Conservation (phyloP, 495 filamentous ascomycete species). For the Geopyxis carbonaria region DNA sequence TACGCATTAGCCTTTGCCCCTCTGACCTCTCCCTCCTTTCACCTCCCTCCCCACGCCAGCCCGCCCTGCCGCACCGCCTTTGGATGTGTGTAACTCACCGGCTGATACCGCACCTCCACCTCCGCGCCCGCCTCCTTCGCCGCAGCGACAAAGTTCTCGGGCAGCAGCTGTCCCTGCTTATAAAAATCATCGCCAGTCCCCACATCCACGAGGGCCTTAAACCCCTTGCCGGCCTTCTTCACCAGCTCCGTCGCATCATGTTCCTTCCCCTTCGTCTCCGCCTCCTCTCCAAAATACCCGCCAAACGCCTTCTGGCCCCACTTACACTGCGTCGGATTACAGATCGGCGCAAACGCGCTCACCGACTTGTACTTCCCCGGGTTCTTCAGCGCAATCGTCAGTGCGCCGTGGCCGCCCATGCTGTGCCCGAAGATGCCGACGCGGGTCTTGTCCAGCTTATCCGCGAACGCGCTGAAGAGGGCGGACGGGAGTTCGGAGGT, state of each 20-base stretch:
- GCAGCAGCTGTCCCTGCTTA: slow-evolving; percentile 77
- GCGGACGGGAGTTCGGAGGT: slow-evolving; percentile 60
- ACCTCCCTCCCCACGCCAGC: too few relatives aligned
- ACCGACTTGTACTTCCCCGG: slow-evolving; percentile 75
- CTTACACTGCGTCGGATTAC: slow-evolving; percentile 67
- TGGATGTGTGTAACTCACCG: slow-evolving; percentile 28
- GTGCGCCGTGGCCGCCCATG: slow-evolving; percentile 92
- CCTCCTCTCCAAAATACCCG: slow-evolving; percentile 67
- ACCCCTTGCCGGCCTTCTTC: slow-evolving; percentile 38
- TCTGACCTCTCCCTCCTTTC: not conserved
- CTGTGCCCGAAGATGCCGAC: slow-evolving; percentile 80
- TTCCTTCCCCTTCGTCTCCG: slow-evolving; percentile 58
- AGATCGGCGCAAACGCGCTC: slow-evolving; percentile 80
- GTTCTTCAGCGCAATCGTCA: slow-evolving; percentile 81
- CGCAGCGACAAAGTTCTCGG: slow-evolving; percentile 77
- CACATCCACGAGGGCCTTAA: slow-evolving; percentile 36
- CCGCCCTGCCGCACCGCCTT: not conserved
- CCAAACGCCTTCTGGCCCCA: slow-evolving; percentile 94
- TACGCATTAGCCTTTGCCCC: not conserved
- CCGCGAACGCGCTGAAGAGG: slow-evolving; percentile 44
- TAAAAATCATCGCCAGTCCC: slow-evolving; percentile 93
- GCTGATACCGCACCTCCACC: slow-evolving; percentile 63
- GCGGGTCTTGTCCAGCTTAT: slow-evolving; percentile 40
- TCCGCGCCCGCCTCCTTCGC: slow-evolving; percentile 52
- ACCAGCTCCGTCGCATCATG: slow-evolving; percentile 90